phyloP scores from a whole-genome alignment of 2,329 filamentous ascomycete genomes.

The Simplicillium sp. region DNA sequence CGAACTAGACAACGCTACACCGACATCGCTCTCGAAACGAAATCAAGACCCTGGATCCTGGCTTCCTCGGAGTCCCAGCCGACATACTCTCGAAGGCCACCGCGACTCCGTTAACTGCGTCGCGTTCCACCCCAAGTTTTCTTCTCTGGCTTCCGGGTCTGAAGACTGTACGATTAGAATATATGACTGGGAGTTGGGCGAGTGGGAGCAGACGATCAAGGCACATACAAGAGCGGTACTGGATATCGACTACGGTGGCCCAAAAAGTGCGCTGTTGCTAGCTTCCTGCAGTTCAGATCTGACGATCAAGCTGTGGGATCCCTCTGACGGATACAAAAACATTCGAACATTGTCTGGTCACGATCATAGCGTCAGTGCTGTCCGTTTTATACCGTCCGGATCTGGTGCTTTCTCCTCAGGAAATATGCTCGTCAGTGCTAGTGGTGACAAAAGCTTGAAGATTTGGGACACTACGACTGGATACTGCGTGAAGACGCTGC shows the following conservation, averaged over 20 bases:
- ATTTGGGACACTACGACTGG: conserved; percentile 93
- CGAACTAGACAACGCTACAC: conserved; percentile 78
- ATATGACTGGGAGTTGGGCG: conserved; percentile 93
- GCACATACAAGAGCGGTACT: conserved; percentile 83
- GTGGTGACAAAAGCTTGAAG: conserved; percentile 72
- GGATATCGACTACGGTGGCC: conserved; percentile 85
- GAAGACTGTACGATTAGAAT: conserved; percentile 94
- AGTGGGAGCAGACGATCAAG: conserved; percentile 83
- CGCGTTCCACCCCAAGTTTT: conserved; percentile 88
- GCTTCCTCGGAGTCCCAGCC: conserved; percentile 75
- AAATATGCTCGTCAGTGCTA: conserved; percentile 79
- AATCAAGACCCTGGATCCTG: conserved; percentile 80
- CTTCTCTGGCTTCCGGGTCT: conserved; percentile 79
- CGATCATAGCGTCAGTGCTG: conserved; percentile 82
- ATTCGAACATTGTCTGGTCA: conserved; percentile 85
- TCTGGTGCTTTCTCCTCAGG: conserved; percentile 70
- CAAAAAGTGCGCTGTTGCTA: conserved; percentile 56
- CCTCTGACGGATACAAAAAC: conserved; percentile 87
- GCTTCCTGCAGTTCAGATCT: conserved; percentile 76
- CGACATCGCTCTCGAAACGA: conserved; percentile 60
- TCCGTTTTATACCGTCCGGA: conserved; percentile 80
- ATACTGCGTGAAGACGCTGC: conserved; percentile 84
- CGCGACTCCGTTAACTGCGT: conserved; percentile 74
- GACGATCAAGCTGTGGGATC: conserved; percentile 93
- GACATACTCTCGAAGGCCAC: conserved; percentile 77